phyloP scores from a whole-genome alignment of 345 rosid genomes.

The Acer yangbiense region DNA sequence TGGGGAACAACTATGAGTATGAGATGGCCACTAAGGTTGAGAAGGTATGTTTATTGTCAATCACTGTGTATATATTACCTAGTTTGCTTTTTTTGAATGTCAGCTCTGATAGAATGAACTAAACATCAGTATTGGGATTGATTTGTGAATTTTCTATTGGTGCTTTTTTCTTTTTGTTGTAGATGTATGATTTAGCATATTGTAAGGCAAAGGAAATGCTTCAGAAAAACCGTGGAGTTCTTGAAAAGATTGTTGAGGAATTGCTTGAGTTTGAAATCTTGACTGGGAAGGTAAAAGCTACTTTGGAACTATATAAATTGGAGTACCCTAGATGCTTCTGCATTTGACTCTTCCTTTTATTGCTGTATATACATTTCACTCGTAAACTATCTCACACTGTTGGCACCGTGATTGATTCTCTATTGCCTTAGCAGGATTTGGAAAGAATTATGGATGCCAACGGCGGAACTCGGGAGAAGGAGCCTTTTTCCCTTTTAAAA shows the following conservation, averaged over 20 bases:
- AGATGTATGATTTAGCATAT: constrained; percentile 85
- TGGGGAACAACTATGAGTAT: constrained; percentile 81
- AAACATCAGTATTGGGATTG: not conserved
- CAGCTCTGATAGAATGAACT: constrained; percentile 1
- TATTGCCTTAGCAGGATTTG: constrained; percentile 55
- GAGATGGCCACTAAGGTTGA: constrained; percentile 91
- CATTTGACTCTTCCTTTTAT: constrained; percentile 11
- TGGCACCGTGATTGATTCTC: not conserved
- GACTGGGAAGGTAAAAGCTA: constrained; percentile 70
- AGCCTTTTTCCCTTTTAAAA: constrained; percentile 70
- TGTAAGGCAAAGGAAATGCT: constrained; percentile 80
- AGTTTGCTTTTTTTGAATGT: constrained; percentile 7
- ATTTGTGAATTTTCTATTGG: constrained; percentile 13
- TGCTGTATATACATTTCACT: not conserved
- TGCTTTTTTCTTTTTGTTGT: constrained; percentile 28
- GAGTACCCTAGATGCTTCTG: constrained; percentile 15
- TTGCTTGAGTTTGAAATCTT: constrained; percentile 85
- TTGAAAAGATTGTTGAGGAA: constrained; percentile 87
- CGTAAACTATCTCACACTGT: not conserved
- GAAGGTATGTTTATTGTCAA: constrained; percentile 50
- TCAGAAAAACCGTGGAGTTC: constrained; percentile 64
- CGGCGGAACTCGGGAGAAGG: constrained; percentile 71
- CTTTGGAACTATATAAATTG: constrained; percentile 17
- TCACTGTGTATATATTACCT: not conserved
- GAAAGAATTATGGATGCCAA: constrained; percentile 65